Base-by-base conservation (phyloP, 257 asterid species). In the Leptodermis oblonga region DNA sequence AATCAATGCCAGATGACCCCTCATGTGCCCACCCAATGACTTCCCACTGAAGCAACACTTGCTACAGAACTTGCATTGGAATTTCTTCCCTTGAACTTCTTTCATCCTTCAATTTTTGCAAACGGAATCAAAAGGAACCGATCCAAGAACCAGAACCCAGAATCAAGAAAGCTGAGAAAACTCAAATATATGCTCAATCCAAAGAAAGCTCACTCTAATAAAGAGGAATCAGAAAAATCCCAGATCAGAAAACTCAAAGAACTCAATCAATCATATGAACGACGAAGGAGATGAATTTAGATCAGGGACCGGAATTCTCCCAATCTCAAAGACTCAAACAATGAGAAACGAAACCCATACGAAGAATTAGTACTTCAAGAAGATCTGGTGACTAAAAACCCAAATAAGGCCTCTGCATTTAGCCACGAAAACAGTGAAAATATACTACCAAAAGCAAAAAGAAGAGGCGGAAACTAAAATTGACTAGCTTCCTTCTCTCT, bases 21-120 rank as follows among this genome's bases (percentile, higher is more conserved):
- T 82, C 99, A 89, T 87, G 81, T 94, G 99, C 28, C 99, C 97
- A 15, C 99, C 97, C 82, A 94, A 70, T 37, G 99, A 89, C 80
- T 80, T 89, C 61, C 97, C 97, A 71, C 82, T 94, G 0, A 61
- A 78, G 83, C 94, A 94, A 56, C 56, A 53, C 72, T 86, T 86
- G 83, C 70, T 75, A 79, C 99, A 91, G 48, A 83, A 85, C 81
- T 78, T 91, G 96, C 99, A 94, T 2, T 74, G 34, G 63, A 73
- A 80, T 53, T 75, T 74, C 75, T 79, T 87, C 55, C 68, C 87
- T 79, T 77, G 80, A 49, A 31, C 75, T 73, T 84, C 81, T 31
- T 70, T 88, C 91, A 79, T 72, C 73, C 53, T 72, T 62, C 33
- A 54, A 66, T 48, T 83, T 64, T n/a, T 1, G 62, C 72, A 41